Base-by-base conservation (phyloP, 306 rosid genomes). In the Sicyos edulis region DNA sequence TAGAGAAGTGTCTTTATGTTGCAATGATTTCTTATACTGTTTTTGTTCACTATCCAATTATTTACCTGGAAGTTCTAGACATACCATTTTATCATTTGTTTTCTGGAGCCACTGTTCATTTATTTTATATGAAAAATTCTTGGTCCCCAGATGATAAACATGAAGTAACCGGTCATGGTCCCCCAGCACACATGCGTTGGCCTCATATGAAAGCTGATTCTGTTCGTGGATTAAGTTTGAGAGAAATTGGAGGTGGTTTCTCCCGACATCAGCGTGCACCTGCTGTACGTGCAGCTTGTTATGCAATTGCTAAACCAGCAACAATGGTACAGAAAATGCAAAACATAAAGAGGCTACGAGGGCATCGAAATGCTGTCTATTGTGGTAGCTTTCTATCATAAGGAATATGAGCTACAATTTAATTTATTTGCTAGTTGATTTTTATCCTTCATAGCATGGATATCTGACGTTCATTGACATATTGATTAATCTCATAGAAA, bases 241-340 rank as follows among this genome's bases (percentile, higher is more conserved):
- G 99, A 82, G 99, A 95, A 86, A 89, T 95, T 72, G 99, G 99
- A 74, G 99, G 99, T 68, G 99, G 99, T 77, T 95, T 95, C 78
- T 54, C 96, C 7, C 84, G 96, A 85, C 99, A 95, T 73, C 92
- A 88, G 32, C 96, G 96, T 76, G 99, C 91, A 57, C 95, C 99
- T 14, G 89, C 99, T 58, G 81, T 95, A 70, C 99, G 95, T 68
- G 95, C 95, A 47, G 97, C 99, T 60, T 89, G 96, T 79, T 95
- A 95, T 85, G 92, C 92, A 77, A 83, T 95, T 70, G 99, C 97
- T 37, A 95, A 95, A 82, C 97, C 99, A 59, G 83, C 96, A 40
- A 91, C 91, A 80, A 89, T 95, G 99, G 91, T 91, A 51, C 95
- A 91, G 81, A 89, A 85, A 86, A 95, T 95, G 97, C 86, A 89